Evolutionary conservation across 805 yeast species (phyloP), one percentile per base, ranked within the genome.

Genomic region (Yamadazyma sp.): DNA sequence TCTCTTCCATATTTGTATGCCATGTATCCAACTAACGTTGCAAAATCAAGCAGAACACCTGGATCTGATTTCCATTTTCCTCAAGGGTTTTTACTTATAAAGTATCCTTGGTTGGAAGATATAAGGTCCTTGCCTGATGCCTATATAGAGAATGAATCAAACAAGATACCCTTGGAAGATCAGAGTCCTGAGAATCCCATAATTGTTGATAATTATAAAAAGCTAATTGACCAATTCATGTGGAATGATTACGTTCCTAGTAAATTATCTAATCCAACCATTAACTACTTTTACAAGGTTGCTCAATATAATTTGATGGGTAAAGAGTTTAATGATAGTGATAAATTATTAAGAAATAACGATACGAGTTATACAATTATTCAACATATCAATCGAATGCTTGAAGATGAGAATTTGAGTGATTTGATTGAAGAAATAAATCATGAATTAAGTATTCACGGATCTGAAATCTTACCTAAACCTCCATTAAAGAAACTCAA

Each of bases 41-140:
- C 30, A 12, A 42, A 36, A 28, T 50, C 60, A 7, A 50, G 52
- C n/a, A 44, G 48, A 10, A 13, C 23, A 3, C 17, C 12, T 1
- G 19, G 18, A 4, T 13, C 39, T 13, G 38, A 36, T 6, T 26
- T 31, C 7, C 39, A 43, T 10, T 59, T 69, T 20, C 83, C 91
- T 0, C 78, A 83, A 38, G 96, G 96, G 0, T 75, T 91, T 42
- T 78, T 81, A 31, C 55, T 88, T 37, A 69, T 83, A 7, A 68
- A 71, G 20, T 47, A 85, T 15, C 96, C 98, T 1, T 83, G 75
- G 66, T 58, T 76, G 11, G 94, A 87, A 45, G 91, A 86, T 52
- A 57, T 87, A 3, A 65, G 97, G 33, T 68, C 73, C 22, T 55
- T 77, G 4, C 96, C 97, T 0, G 58, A 57, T 14, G 42, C 55